These are phyloP conservation scores for Trypanosoma caninum DNA, from an alignment of 208 protist genomes.

Conservation along the genomic window DNA sequence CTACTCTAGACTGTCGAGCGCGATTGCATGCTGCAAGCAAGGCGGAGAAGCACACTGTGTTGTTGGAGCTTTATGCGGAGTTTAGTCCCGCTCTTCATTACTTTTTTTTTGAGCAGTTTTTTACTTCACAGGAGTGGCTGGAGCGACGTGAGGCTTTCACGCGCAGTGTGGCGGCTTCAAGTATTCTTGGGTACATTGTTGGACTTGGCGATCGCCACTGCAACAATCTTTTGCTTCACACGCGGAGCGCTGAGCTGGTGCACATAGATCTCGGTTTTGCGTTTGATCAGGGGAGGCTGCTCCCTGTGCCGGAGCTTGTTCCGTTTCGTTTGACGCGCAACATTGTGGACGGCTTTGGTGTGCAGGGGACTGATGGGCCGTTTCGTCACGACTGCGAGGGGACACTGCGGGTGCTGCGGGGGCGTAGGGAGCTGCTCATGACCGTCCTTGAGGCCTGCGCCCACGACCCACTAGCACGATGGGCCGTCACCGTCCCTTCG, in stretches of 20 bases:
- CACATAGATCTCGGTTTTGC: constrained; percentile 96
- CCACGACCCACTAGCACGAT: constrained; percentile 95
- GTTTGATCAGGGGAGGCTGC: constrained; percentile 87
- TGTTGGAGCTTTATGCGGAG: constrained; percentile 59
- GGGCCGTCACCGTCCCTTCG: constrained; percentile 53
- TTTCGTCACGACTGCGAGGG: constrained; percentile 89
- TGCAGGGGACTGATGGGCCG: constrained; percentile 88
- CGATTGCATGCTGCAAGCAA: constrained; percentile 34
- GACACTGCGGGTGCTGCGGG: constrained; percentile 82
- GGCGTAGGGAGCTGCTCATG: constrained; percentile 62
- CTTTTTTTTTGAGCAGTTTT: constrained; percentile 94
- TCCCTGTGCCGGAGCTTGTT: constrained; percentile 93
- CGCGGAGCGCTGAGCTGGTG: constrained; percentile 84
- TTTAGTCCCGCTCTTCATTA: constrained; percentile 94
- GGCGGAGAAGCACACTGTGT: constrained; percentile 27
- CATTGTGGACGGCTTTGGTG: constrained; percentile 94
- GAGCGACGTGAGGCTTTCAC: constrained; percentile 82
- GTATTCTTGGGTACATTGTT: constrained; percentile 94
- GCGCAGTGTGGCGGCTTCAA: constrained; percentile 84
- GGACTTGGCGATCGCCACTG: constrained; percentile 96
- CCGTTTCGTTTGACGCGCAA: constrained; percentile 97
- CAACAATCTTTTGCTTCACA: constrained; percentile 95
- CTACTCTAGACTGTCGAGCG: constrained; percentile 48
- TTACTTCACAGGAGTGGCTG: constrained; percentile 75
- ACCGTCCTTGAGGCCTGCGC: constrained; percentile 93